phyloP scores from a whole-genome alignment of 2,329 filamentous ascomycete genomes.

The Aspergillus tamarii region DNA sequence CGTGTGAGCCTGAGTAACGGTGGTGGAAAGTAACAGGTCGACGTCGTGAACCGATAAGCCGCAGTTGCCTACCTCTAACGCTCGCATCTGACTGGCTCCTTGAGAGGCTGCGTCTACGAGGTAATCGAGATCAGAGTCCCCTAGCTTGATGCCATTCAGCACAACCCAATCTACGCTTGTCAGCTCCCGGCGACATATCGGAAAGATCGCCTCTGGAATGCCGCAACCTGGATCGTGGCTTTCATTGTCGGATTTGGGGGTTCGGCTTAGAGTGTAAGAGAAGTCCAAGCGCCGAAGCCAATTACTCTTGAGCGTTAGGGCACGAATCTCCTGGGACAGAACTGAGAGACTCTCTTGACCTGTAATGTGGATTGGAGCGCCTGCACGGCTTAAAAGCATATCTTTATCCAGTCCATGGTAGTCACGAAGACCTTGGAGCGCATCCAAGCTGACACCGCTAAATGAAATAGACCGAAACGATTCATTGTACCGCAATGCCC shows the following conservation, averaged over 20 bases:
- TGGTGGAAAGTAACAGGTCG: conserved; percentile 64
- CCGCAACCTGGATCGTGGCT: conserved; percentile 67
- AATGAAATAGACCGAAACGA: conserved; percentile 70
- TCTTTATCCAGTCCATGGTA: conserved; percentile 64
- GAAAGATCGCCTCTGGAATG: conserved; percentile 70
- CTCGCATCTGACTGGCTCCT: conserved; percentile 65
- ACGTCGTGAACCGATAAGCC: conserved; percentile 53
- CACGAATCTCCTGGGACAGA: conserved; percentile 70
- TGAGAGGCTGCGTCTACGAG: conserved; percentile 70
- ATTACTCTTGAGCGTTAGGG: conserved; percentile 67
- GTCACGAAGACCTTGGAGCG: conserved; percentile 65
- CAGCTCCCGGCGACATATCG: conserved; percentile 66
- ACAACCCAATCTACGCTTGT: conserved; percentile 74
- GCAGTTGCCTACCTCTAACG: conserved; percentile 68
- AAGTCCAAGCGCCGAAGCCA: conserved; percentile 68
- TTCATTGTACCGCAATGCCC: conserved; percentile 71
- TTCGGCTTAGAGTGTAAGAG: conserved; percentile 61
- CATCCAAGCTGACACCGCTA: conserved; percentile 64
- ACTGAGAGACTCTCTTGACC: conserved; percentile 60
- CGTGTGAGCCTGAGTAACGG: conserved; percentile 67
- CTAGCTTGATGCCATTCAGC: conserved; percentile 69
- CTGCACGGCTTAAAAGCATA: conserved; percentile 63
- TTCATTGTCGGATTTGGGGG: conserved; percentile 53
- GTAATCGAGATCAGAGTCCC: conserved; percentile 69
- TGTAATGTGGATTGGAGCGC: conserved; percentile 56